Percentiles rank a stretch among this genome's conserved stretches.
These are phyloP conservation scores for Lagenaria siceraria DNA, from an alignment of 306 rosid genomes.

Conservation along the genomic window DNA sequence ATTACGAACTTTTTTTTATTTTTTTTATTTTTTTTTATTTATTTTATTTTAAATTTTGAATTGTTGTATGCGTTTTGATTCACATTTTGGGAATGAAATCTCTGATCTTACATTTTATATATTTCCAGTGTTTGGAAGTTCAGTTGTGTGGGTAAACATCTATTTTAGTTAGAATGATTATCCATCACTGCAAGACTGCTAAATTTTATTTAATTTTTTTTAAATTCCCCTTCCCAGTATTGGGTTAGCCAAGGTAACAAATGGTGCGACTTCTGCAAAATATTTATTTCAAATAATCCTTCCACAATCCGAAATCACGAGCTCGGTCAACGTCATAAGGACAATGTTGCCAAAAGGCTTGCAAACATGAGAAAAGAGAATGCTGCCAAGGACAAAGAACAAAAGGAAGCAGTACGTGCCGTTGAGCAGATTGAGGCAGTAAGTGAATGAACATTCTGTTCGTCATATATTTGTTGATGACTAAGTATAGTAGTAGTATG, in stretches of 20 bases:
- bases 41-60: no score
- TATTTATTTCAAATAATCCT: conserved; percentile 76
- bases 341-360: conserved; percentile 72
- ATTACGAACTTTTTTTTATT: neutral
- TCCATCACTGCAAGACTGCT: neutral
- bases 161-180: neutral
- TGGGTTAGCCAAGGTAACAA: conserved; percentile 99
- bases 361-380: conserved; percentile 74
- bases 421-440: conserved; percentile 84
- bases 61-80: neutral
- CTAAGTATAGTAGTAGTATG: neutral
- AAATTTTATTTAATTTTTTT: neutral
- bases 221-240: conserved; percentile 30
- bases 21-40: no score
- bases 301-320: conserved; percentile 83
- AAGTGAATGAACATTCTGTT: conserved; percentile 14
- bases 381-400: conserved; percentile 79
- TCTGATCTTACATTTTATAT: neutral
- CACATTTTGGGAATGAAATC: neutral
- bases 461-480: neutral
- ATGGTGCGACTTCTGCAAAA: conserved; percentile 97
- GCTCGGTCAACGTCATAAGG: conserved; percentile 87
- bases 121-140: neutral
- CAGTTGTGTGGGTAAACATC: neutral
- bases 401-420: conserved; percentile 53